Percentiles rank a stretch among this genome's conserved stretches.
These are phyloP conservation scores for Umbelopsis ramanniana DNA, from an alignment of 192 early-diverging fungal genomes.

Conservation along the genomic window DNA sequence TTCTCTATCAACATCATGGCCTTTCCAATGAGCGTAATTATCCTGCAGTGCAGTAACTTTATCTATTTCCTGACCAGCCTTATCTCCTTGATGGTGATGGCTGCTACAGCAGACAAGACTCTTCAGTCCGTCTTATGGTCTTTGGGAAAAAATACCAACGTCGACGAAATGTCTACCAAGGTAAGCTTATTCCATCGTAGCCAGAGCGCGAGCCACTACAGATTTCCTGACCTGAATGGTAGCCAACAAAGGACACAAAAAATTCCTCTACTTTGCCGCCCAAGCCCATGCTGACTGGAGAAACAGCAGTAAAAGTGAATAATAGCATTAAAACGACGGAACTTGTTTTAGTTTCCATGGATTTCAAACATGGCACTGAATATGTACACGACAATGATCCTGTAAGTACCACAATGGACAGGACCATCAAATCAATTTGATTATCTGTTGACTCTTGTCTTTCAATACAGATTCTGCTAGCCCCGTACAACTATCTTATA, in stretches of 20 bases:
- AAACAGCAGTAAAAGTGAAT: too few relatives aligned
- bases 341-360: background rate
- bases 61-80: slow-evolving; percentile 5
- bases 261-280: too few relatives aligned
- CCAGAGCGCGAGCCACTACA: too few relatives aligned
- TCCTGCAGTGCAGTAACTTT: background rate
- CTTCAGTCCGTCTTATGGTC: background rate
- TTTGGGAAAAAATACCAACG: background rate
- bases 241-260: too few relatives aligned
- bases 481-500: slow-evolving; percentile 87
- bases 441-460: background rate
- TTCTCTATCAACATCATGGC: background rate
- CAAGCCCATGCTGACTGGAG: too few relatives aligned
- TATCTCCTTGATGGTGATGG: slow-evolving; percentile 19
- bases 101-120: slow-evolving; percentile 13
- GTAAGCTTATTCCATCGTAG: background rate
- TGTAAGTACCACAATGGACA: background rate
- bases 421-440: too few relatives aligned
- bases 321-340: background rate
- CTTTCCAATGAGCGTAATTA: background rate
- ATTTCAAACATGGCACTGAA: background rate
- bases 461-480: slow-evolving; percentile 74
- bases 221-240: too few relatives aligned
- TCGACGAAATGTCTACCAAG: background rate
- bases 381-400: background rate